phyloP scores from a whole-genome alignment of 2,329 filamentous ascomycete genomes.

The Penicillium crustosum region DNA sequence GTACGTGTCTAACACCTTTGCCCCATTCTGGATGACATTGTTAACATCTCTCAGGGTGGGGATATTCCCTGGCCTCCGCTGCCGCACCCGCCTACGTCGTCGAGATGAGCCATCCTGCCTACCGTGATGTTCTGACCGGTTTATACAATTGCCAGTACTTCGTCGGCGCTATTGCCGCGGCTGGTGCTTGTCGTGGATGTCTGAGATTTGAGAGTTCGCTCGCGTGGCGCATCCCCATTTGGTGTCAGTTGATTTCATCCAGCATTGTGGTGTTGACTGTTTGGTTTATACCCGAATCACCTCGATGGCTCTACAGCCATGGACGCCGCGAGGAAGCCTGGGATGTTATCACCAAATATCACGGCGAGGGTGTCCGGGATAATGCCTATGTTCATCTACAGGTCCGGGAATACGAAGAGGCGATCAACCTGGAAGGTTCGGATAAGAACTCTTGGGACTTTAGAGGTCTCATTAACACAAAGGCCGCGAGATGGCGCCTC shows the following conservation, averaged over 20 bases:
- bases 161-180: conserved; percentile 55
- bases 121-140: conserved; percentile 61
- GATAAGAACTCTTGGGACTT: conserved; percentile 58
- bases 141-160: conserved; percentile 56
- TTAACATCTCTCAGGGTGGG: conserved; percentile 43
- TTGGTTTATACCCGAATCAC: conserved; percentile 58
- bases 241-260: conserved; percentile 51
- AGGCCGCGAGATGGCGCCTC: conserved; percentile 49
- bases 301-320: conserved; percentile 60
- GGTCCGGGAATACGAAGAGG: conserved; percentile 35
- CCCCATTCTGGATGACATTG: background rate
- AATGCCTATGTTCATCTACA: conserved; percentile 34
- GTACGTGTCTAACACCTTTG: background rate
- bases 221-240: conserved; percentile 62
- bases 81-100: conserved; percentile 64
- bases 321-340: conserved; percentile 59
- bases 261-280: conserved; percentile 50
- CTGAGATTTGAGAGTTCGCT: conserved; percentile 37
- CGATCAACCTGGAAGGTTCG: conserved; percentile 31
- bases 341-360: conserved; percentile 58
- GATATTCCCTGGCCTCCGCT: conserved; percentile 59
- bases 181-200: conserved; percentile 55
- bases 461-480: background rate
- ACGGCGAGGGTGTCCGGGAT: conserved; percentile 50
- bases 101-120: conserved; percentile 63